phyloP scores from a whole-genome alignment of 495 filamentous ascomycete species.

The Acidiella bohemica region DNA sequence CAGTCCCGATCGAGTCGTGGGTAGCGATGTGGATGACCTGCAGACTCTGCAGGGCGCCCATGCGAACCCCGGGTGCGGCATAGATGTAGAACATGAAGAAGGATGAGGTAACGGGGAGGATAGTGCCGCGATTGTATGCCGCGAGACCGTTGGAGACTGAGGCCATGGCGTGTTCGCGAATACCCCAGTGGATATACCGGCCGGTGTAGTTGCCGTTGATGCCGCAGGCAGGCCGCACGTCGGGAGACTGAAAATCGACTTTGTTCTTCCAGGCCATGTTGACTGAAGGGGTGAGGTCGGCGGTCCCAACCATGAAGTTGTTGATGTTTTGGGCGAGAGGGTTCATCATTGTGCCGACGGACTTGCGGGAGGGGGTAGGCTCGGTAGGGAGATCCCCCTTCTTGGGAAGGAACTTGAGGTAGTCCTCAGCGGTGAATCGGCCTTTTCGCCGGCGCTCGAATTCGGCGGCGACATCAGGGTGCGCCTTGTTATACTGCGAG shows the following conservation, averaged over 20 bases:
- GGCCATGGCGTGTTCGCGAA: conserved; percentile 49
- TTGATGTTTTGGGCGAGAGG: conserved; percentile 35
- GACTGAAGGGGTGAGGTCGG: conserved; percentile 44
- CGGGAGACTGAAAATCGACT: conserved; percentile 38
- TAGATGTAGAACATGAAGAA: conserved; percentile 45
- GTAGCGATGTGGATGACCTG: conserved; percentile 47
- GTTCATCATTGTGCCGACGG: conserved; percentile 39
- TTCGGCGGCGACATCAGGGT: conserved; percentile 37
- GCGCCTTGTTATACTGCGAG: conserved; percentile 27
- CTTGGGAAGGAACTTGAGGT: conserved; percentile 33
- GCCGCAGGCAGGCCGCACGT: conserved; percentile 11
- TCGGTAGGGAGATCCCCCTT: conserved; percentile 31
- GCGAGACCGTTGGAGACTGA: conserved; percentile 94
- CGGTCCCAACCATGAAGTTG: conserved; percentile 45
- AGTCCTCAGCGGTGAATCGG: conserved; percentile 34
- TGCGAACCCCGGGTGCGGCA: conserved; percentile 45
- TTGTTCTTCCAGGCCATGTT: conserved; percentile 44
- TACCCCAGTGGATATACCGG: conserved; percentile 56
- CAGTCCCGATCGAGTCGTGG: conserved; percentile 46
- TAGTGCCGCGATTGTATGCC: conserved; percentile 64
- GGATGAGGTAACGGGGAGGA: conserved; percentile 47
- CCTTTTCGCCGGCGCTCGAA: conserved; percentile 37
- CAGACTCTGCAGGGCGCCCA: conserved; percentile 45
- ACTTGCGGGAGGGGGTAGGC: conserved; percentile 37
- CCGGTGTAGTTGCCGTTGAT: conserved; percentile 60